Percentiles rank a stretch among this genome's conserved stretches.
These are phyloP conservation scores for Scutellaria minor DNA, from an alignment of 257 asterid species.

Conservation along the genomic window DNA sequence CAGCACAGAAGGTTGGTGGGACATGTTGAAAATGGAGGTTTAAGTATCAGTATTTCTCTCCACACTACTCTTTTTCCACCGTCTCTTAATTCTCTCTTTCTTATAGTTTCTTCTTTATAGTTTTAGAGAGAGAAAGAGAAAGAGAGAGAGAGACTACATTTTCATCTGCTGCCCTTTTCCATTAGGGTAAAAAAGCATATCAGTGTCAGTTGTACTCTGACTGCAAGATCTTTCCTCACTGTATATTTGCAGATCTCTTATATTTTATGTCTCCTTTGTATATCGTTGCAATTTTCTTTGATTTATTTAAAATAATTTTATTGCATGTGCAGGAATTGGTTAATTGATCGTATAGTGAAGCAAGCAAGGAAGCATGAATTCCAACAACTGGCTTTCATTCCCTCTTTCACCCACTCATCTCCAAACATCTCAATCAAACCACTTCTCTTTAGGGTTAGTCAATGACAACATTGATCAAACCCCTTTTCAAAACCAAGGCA, in stretches of 20 bases:
- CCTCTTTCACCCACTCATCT: slow-evolving; percentile 75
- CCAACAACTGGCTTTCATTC: slow-evolving; percentile 88
- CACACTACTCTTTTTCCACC: too few relatives aligned
- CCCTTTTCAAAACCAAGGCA: slow-evolving; percentile 75
- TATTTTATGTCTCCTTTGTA: slow-evolving; percentile 23
- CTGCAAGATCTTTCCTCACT: too few relatives aligned
- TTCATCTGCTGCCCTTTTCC: slow-evolving; percentile 9
- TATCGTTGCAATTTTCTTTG: background rate
- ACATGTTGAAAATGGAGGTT: slow-evolving; percentile 32
- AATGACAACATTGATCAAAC: slow-evolving; percentile 57
- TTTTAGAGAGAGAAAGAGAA: slow-evolving; percentile 7
- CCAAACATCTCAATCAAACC: slow-evolving; percentile 50
- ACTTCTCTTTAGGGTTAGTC: slow-evolving; percentile 73
- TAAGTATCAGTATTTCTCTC: slow-evolving; percentile 39
- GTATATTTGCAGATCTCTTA: slow-evolving; percentile 16
- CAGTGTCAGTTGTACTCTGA: slow-evolving; percentile 37
- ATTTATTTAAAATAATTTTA: background rate
- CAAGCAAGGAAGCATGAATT: slow-evolving; percentile 49
- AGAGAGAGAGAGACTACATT: background rate
- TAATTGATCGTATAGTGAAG: background rate
- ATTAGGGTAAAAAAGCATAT: slow-evolving; percentile 39
- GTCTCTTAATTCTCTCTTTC: slow-evolving; percentile 11
- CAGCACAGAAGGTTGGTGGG: slow-evolving; percentile 15
- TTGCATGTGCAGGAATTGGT: slow-evolving; percentile 48
- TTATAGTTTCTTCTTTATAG: slow-evolving; percentile 2